Evolutionary conservation across 441 rosid genomes (phyloP), one percentile per base, ranked within the genome.

Genomic region (Daphne laureola): DNA sequence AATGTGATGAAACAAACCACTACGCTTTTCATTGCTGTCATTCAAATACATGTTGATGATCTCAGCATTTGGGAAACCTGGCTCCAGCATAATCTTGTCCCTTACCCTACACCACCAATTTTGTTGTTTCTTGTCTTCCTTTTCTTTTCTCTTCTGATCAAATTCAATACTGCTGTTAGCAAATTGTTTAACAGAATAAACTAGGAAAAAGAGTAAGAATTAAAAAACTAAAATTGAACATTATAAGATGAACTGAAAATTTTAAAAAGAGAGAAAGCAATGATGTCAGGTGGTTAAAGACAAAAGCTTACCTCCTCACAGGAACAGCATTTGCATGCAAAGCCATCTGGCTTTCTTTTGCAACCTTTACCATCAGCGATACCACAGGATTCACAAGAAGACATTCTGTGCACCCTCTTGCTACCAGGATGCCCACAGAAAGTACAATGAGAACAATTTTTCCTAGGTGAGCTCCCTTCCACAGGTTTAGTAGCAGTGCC

Each of bases 381-480:
- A 27, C 54, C 54, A 57, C 98, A 92, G 54, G 67, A 62, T 66
- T 78, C 76, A 56, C 97, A 86, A 51, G 79, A 77, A 46, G 75
- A 67, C 72, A 73, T 81, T 26, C 71, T 61, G 71, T 92, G 98
- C 35, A 47, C 73, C 68, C 58, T 80, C 71, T 83, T 86, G 69
- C 68, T 79, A 35, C 96, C 90, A 3, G 85, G 92, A 71, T 92
- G 98, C 60, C 98, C 97, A 72, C 98, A 86, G 55, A 78, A 72
- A 50, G 94, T 79, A 59, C 97, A 89, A 62, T 92, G 98, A 67
- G 85, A 69, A 59, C 58, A 44, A 72, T 75, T 77, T 40, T 55
- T 66, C 67, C 55, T 75, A 61, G 72, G 71, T 42, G 74, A 64
- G 62, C 46, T 62, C 46, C 65, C 77, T 54, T 66, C 73, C 2